A percentile compares a stretch with the other conserved stretches of the same genome.
These are phyloP conservation scores for Sparassis latifolia DNA, from an alignment of 1,284 basidiomycete species.

Conservation along the genomic window DNA sequence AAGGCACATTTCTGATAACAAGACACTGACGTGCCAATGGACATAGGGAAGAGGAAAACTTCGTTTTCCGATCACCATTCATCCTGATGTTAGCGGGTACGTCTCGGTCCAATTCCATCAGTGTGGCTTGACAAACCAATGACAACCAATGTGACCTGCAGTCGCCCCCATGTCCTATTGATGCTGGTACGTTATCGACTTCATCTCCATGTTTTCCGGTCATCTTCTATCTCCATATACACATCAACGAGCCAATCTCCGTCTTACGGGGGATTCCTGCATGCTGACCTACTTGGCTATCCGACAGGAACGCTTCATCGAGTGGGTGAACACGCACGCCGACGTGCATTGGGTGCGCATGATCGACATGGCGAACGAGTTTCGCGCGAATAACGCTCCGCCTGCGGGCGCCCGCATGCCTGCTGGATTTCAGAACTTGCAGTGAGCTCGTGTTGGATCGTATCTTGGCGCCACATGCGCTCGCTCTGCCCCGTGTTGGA, in stretches of 20 bases:
- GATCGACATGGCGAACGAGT: conserved; percentile 57
- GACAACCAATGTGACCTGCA: conserved; percentile 9
- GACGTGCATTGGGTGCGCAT: conserved; percentile 72
- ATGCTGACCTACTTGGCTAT: not conserved
- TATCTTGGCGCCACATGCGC: no score
- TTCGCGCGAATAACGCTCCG: conserved; percentile 28
- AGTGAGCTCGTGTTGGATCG: not conserved
- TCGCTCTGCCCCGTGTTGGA: no score
- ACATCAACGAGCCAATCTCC: not conserved
- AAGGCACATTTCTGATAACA: conserved; percentile 1
- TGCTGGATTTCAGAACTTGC: conserved; percentile 7
- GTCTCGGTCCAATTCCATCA: conserved; percentile 8
- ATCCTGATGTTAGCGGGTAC: conserved; percentile 73
- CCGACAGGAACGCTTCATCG: conserved; percentile 66
- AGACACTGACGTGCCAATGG: not conserved
- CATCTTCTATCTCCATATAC: not conserved
- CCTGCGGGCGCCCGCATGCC: conserved; percentile 38
- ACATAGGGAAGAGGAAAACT: conserved; percentile 59
- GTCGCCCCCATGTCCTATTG: conserved; percentile 54
- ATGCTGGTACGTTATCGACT: conserved; percentile 52
- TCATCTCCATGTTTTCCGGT: not conserved
- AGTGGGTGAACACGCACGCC: conserved; percentile 71
- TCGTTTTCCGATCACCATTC: conserved; percentile 73
- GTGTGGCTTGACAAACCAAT: not conserved
- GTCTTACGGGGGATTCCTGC: not conserved